Percentiles rank a stretch among this genome's conserved stretches.
Evolutionary conservation across 2,329 filamentous ascomycete genomes (phyloP).

Genomic region (Bipolaris zeicola): DNA sequence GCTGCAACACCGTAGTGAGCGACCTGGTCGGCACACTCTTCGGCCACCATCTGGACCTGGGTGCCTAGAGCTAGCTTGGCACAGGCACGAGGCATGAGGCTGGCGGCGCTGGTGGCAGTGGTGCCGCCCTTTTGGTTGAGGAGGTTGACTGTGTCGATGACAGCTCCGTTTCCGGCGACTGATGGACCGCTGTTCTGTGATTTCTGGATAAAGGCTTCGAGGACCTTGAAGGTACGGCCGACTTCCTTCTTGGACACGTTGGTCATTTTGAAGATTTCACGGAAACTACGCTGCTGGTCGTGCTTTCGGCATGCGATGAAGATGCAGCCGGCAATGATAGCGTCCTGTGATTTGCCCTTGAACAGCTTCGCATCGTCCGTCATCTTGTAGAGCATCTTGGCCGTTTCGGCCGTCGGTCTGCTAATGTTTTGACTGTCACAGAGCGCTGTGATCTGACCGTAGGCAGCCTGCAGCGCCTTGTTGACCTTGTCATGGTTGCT

Average conservation of each 20-base stretch:
- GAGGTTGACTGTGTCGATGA: constrained; percentile 63
- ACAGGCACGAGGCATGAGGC: constrained; percentile 89
- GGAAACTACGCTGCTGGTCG: constrained; percentile 84
- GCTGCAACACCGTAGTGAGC: constrained; percentile 79
- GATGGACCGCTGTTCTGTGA: constrained; percentile 50
- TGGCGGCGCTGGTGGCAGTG: constrained; percentile 76
- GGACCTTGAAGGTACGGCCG: constrained; percentile 87
- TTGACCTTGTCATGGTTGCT: constrained; percentile 80
- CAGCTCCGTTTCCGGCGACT: constrained; percentile 48
- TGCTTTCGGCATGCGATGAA: constrained; percentile 96
- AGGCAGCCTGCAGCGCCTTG: constrained; percentile 77
- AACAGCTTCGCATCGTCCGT: constrained; percentile 91
- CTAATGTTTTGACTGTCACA: constrained; percentile 73
- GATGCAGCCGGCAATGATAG: constrained; percentile 93
- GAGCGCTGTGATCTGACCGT: constrained; percentile 86
- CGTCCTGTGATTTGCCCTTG: constrained; percentile 93
- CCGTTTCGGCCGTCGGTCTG: constrained; percentile 80
- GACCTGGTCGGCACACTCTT: constrained; percentile 77
- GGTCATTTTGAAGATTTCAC: constrained; percentile 91
- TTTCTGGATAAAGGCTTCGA: constrained; percentile 85
- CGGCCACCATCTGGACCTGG: constrained; percentile 78
- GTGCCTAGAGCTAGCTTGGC: constrained; percentile 78
- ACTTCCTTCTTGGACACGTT: constrained; percentile 98
- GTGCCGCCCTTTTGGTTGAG: constrained; percentile 61
- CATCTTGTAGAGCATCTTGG: constrained; percentile 94